Conservation (phyloP, 768 basidiomycete species). For the Amanita pallidorosea region DNA sequence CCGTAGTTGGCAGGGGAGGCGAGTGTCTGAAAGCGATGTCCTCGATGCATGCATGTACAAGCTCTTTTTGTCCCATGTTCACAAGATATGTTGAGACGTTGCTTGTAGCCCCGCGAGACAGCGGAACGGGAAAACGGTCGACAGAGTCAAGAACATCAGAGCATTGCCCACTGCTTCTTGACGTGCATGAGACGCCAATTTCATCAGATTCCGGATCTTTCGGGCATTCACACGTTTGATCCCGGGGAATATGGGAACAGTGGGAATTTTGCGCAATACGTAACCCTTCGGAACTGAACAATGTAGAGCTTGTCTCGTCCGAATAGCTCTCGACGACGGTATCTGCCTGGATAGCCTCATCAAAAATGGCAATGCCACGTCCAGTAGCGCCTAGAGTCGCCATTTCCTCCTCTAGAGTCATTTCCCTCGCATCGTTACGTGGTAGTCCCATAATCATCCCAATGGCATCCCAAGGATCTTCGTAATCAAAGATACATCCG, state of each 20-base stretch:
- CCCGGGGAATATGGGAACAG: background rate
- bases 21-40: too few relatives aligned
- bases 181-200: background rate
- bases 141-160: background rate
- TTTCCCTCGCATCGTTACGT: background rate
- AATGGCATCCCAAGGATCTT: constrained; percentile 6
- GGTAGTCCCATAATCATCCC: constrained; percentile 5
- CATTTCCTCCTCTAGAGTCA: constrained; percentile 3
- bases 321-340: background rate
- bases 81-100: too few relatives aligned
- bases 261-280: background rate
- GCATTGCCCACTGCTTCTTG: too few relatives aligned
- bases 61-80: background rate
- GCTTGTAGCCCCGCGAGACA: too few relatives aligned
- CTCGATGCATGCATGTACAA: too few relatives aligned
- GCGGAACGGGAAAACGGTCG: too few relatives aligned
- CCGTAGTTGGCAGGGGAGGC: too few relatives aligned
- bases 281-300: background rate
- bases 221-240: background rate
- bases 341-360: background rate
- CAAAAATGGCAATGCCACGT: background rate
- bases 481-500: constrained; percentile 5
- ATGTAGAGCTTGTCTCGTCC: background rate
- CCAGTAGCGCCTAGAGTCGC: background rate
- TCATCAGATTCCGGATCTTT: background rate